Evolutionary conservation across 176 grass and related monocot genomes (phyloP).

Genomic region (Chloris gayana): DNA sequence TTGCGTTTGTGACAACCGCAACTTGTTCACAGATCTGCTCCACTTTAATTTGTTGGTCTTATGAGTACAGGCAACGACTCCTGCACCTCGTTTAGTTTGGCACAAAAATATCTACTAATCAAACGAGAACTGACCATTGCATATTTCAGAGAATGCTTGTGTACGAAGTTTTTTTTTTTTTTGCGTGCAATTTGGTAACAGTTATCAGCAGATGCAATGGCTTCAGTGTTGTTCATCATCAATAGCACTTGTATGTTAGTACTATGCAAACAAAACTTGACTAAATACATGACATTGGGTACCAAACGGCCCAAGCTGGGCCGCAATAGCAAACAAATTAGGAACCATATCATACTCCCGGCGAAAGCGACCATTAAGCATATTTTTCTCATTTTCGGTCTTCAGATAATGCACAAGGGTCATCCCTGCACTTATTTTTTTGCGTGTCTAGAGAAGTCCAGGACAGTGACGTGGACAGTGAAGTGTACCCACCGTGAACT

Average conservation of each 20-base stretch:
- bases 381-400: neutral
- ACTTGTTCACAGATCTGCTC: no score
- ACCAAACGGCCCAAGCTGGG: neutral
- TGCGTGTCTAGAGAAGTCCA: neutral
- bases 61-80: no score
- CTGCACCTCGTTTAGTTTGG: no score
- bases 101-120: neutral
- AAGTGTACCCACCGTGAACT: neutral
- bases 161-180: neutral
- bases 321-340: neutral
- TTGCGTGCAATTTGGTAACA: neutral
- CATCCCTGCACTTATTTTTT: neutral
- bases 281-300: neutral
- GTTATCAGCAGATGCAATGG: neutral
- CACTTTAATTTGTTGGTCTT: no score
- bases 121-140: neutral
- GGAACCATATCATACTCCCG: neutral
- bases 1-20: no score
- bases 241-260: no score
- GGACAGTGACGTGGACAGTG: constrained; percentile 29
- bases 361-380: constrained; percentile 19
- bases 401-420: neutral
- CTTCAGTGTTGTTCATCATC: neutral
- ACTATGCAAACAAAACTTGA: no score
- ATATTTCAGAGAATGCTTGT: neutral